These are phyloP conservation scores for Danielia oregonensis DNA, from an alignment of 805 yeast genomes.

Conservation along the genomic window DNA sequence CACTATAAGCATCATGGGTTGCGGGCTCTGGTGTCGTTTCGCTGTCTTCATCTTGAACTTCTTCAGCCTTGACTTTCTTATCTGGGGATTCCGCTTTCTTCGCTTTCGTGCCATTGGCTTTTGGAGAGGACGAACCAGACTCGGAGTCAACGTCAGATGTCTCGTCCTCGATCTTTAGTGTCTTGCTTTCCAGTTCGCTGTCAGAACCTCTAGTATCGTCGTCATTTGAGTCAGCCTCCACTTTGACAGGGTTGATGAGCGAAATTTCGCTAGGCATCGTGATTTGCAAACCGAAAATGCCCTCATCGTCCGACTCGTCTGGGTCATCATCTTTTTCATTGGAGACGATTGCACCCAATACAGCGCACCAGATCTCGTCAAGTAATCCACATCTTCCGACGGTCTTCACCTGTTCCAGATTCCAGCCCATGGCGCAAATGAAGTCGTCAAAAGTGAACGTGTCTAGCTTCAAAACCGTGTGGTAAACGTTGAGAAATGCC, in stretches of 20 bases:
- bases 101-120: slow-evolving; percentile 10
- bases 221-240: slow-evolving; percentile 22
- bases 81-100: slow-evolving; percentile 20
- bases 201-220: slow-evolving; percentile 16
- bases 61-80: slow-evolving; percentile 14
- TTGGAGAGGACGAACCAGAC: not conserved
- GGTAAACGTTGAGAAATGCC: slow-evolving; percentile 71
- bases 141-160: slow-evolving; percentile 8
- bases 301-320: slow-evolving; percentile 33
- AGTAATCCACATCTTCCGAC: slow-evolving; percentile 49
- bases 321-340: slow-evolving; percentile 26
- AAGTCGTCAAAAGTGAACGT: slow-evolving; percentile 79
- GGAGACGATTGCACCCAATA: slow-evolving; percentile 53
- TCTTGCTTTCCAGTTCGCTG: slow-evolving; percentile 17
- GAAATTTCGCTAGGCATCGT: slow-evolving; percentile 26
- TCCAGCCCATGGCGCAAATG: slow-evolving; percentile 52
- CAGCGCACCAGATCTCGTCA: slow-evolving; percentile 66
- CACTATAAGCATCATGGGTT: slow-evolving; percentile 42
- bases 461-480: slow-evolving; percentile 60
- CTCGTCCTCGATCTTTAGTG: slow-evolving; percentile 20
- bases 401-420: slow-evolving; percentile 32
- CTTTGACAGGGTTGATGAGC: slow-evolving; percentile 16
- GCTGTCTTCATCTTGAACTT: slow-evolving; percentile 15
- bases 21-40: no score
- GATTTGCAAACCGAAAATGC: slow-evolving; percentile 29